phyloP scores from a whole-genome alignment of 768 basidiomycete species.

The Agrocybe chaxingu region DNA sequence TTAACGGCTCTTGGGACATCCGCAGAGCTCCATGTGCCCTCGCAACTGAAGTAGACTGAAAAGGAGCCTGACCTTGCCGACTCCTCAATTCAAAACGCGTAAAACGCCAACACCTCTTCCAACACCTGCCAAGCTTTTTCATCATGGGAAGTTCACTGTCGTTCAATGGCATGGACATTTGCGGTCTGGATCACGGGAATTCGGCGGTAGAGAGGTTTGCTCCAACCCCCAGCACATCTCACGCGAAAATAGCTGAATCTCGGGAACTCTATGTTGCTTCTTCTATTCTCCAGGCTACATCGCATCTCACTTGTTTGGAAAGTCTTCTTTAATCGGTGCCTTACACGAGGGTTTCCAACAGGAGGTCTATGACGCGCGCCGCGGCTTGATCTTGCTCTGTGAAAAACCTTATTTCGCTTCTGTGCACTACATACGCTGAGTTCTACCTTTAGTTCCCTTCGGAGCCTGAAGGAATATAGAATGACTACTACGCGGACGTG shows the following conservation, averaged over 20 bases:
- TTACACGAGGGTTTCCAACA: conserved; percentile 1
- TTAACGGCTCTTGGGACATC: too few relatives aligned
- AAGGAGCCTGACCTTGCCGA: too few relatives aligned
- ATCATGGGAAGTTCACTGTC: background rate
- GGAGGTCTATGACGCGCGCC: conserved; percentile 12
- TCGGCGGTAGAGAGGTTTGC: background rate
- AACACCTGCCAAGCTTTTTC: background rate
- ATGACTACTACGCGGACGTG: too few relatives aligned
- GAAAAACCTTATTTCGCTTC: too few relatives aligned
- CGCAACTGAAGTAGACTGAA: too few relatives aligned
- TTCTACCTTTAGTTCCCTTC: too few relatives aligned
- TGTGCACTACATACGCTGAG: too few relatives aligned
- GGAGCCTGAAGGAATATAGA: too few relatives aligned
- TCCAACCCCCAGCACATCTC: background rate
- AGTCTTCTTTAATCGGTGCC: conserved; percentile 21
- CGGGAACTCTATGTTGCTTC: conserved; percentile 11
- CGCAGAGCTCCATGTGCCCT: too few relatives aligned
- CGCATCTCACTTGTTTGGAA: conserved; percentile 14
- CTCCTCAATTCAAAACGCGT: background rate
- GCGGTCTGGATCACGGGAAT: background rate
- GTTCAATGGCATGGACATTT: too few relatives aligned
- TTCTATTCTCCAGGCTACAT: conserved; percentile 7
- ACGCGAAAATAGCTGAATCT: conserved; percentile 11
- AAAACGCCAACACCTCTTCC: background rate
- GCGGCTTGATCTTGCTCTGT: conserved; percentile 7